Percentiles rank a stretch among this genome's conserved stretches.
Conservation (phyloP, 345 rosid genomes). For the Pistacia integerrima region DNA sequence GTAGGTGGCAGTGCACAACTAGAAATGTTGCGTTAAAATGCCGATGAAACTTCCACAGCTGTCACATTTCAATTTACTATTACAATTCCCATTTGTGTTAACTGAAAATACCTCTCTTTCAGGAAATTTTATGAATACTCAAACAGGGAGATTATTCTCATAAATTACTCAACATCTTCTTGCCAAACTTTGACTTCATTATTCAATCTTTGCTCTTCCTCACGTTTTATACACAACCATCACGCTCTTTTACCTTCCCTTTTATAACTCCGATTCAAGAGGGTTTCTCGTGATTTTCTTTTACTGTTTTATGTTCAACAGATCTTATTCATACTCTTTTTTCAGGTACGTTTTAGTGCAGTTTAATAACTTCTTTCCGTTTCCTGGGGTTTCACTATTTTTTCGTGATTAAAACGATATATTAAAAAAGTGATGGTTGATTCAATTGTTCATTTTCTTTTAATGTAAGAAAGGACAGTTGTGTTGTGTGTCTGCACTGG, state of each 20-base stretch:
- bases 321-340: background rate
- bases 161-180: no score
- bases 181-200: background rate
- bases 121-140: no score
- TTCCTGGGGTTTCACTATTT: background rate
- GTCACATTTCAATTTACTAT: no score
- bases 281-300: conserved; percentile 11
- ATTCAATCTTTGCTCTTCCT: background rate
- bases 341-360: background rate
- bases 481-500: conserved; percentile 11
- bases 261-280: conserved; percentile 3
- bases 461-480: conserved; percentile 36
- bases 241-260: background rate
- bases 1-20: no score
- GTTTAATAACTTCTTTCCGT: background rate
- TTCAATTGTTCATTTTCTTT: conserved; percentile 22
- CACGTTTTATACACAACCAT: background rate
- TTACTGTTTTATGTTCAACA: background rate
- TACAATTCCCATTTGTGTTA: no score
- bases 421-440: background rate
- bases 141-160: no score
- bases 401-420: background rate
- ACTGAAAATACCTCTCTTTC: no score
- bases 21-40: no score
- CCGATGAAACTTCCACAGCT: no score